Base-by-base conservation (phyloP, 2,329 filamentous ascomycete genomes). In the Amesomyces nigricolor region DNA sequence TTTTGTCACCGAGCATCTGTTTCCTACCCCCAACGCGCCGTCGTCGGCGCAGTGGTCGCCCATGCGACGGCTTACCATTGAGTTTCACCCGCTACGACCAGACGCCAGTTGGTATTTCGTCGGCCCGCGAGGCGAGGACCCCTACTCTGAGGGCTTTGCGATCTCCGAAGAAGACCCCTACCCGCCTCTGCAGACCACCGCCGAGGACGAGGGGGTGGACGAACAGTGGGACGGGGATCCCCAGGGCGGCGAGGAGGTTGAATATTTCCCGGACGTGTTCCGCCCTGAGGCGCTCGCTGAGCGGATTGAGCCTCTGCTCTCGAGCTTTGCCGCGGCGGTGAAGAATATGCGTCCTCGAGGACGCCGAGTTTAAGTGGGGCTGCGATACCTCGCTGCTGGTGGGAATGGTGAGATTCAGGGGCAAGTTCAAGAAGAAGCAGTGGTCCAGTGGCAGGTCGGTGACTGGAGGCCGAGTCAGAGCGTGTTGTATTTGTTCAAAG, bases 261-360 rank as follows among this genome's bases (percentile, higher is more conserved):
- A 49, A 2, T 30, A 7, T 13, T 30, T 40, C 37, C 47, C 19
- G 14, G 19, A 49, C 47, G 22, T 51, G 47, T 51, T 51, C 47
- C 47, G 47, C 37, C 42, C 39, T 29, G 47, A 51, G 47, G 38
- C 38, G 22, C 26, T 32, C 47, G 26, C 22, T n/a, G 47, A 51
- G 47, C 14, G 47, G 38, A 35, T 51, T n/a, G 47, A 51, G 39
- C 47, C 47, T n/a, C 47, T 51, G 22, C 47, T 51, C 38, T 10
- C 47, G 38, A 39, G 7, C 7, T 51, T 51, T 43, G 38, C 47
- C 22, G 17, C 8, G 47, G 22, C 26, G 26, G 17, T 19, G 17
- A 19, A 19, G 17, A 19, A 19, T 19, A 19, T 19, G 17, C 17
- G 17, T n/a, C 38, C 38, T 51, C 47, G 47, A 51, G 38, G 46